Percentiles rank a stretch among this genome's conserved stretches.
These are phyloP conservation scores for Chlamydomonas asymmetrica DNA, from an alignment of 139 green algal species.

Conservation along the genomic window DNA sequence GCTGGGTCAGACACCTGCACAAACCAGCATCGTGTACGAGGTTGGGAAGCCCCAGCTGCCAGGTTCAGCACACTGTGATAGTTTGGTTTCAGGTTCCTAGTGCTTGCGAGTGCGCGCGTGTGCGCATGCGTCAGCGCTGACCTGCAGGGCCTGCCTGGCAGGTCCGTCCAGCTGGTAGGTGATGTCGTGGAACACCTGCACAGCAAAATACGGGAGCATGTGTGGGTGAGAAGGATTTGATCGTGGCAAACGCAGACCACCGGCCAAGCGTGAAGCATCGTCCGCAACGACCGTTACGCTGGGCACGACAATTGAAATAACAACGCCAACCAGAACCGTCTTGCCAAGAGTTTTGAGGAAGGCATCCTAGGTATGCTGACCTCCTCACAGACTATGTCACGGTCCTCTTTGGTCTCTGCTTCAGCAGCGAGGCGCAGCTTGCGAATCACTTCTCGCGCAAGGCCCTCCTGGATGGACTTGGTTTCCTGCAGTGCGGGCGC, in stretches of 20 bases:
- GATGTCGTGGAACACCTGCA: slow-evolving; percentile 77
- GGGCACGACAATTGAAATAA: background rate
- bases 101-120: background rate
- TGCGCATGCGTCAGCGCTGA: background rate
- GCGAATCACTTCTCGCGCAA: slow-evolving; percentile 64
- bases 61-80: no score
- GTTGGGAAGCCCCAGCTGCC: background rate
- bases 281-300: background rate
- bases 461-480: no score
- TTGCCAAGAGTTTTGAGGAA: background rate
- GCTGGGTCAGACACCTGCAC: background rate
- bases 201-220: background rate
- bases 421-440: slow-evolving; percentile 61
- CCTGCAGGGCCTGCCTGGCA: slow-evolving; percentile 1
- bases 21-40: background rate
- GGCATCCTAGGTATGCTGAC: background rate
- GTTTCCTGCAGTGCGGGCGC: no score
- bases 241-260: background rate
- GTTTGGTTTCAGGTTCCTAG: background rate
- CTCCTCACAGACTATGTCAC: slow-evolving; percentile 75
- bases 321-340: background rate
- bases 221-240: background rate
- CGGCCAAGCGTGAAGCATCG: background rate
- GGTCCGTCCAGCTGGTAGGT: slow-evolving; percentile 66
- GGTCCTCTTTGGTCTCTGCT: slow-evolving; percentile 72